These are phyloP conservation scores for Coemansia sp. DNA, from an alignment of 192 early-diverging fungal species.

Conservation along the genomic window DNA sequence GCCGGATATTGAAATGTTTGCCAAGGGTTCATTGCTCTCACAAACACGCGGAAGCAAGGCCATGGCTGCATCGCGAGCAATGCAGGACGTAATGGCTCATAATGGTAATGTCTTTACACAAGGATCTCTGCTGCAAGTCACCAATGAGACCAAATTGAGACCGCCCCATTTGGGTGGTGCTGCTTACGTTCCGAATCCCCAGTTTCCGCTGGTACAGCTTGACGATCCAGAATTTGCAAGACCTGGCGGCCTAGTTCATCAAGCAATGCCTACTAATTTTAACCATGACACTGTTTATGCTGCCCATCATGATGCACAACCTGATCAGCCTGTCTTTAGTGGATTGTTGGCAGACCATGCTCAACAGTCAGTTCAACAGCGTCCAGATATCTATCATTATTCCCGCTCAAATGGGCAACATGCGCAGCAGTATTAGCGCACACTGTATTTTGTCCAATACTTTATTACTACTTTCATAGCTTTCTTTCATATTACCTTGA, in stretches of 20 bases:
- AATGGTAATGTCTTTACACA: conserved; percentile 51
- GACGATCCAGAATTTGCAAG: conserved; percentile 8
- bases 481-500: too few relatives aligned
- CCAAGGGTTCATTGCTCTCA: conserved; percentile 47
- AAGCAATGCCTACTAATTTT: neutral
- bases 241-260: neutral
- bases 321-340: conserved; percentile 16
- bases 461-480: too few relatives aligned
- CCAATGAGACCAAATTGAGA: conserved; percentile 33
- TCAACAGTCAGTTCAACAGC: neutral
- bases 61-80: conserved; percentile 47
- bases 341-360: conserved; percentile 19
- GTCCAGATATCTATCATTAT: neutral
- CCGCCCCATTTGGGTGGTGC: conserved; percentile 43
- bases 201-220: conserved; percentile 40
- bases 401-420: conserved; percentile 6
- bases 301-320: neutral
- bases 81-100: conserved; percentile 47
- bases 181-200: conserved; percentile 10
- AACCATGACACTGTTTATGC: neutral
- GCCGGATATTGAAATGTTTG: conserved; percentile 34
- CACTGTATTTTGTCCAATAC: neutral
- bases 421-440: conserved; percentile 3
- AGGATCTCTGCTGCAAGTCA: conserved; percentile 41
- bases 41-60: conserved; percentile 53